Percentiles rank a stretch among this genome's conserved stretches.
Conservation (phyloP, 2,329 filamentous ascomycete genomes). For the Fusarium globosum region DNA sequence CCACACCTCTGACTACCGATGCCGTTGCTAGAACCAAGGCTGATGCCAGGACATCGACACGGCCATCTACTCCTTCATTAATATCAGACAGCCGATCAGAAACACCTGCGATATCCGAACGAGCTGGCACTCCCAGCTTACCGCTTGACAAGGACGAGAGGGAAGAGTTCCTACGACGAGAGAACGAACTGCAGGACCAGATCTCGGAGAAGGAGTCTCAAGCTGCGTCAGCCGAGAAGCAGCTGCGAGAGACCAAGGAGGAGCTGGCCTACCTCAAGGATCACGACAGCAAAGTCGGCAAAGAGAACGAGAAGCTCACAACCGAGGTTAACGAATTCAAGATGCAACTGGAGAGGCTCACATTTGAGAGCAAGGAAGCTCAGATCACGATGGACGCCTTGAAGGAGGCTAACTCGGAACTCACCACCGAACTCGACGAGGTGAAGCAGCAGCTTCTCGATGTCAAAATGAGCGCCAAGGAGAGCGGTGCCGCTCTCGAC, state of each 20-base stretch:
- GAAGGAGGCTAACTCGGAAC: constrained; percentile 94
- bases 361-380: constrained; percentile 96
- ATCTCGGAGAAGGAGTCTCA: constrained; percentile 91
- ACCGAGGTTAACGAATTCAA: constrained; percentile 91
- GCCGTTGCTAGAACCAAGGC: constrained; percentile 51
- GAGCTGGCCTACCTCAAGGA: constrained; percentile 89
- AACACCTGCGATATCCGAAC: constrained; percentile 77
- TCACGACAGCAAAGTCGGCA: constrained; percentile 82
- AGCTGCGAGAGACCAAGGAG: constrained; percentile 83
- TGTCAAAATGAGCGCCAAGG: constrained; percentile 95
- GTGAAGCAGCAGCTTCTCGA: constrained; percentile 96
- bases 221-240: constrained; percentile 82
- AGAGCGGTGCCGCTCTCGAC: constrained; percentile 87
- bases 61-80: constrained; percentile 65
- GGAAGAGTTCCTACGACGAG: constrained; percentile 92
- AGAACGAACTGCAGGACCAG: constrained; percentile 98
- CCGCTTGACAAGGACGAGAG: constrained; percentile 95
- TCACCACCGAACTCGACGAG: constrained; percentile 91
- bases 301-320: constrained; percentile 89
- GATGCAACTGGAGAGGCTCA: constrained; percentile 96
- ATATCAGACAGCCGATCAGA: constrained; percentile 69
- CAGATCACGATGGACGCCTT: constrained; percentile 97
- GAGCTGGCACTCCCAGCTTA: constrained; percentile 86
- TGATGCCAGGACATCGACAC: constrained; percentile 55
- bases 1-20: constrained; percentile 70